Percentiles rank a stretch among this genome's conserved stretches.
These are phyloP conservation scores for Papilionanthe hybrid DNA, from an alignment of 116 monocot genomes.

Conservation along the genomic window DNA sequence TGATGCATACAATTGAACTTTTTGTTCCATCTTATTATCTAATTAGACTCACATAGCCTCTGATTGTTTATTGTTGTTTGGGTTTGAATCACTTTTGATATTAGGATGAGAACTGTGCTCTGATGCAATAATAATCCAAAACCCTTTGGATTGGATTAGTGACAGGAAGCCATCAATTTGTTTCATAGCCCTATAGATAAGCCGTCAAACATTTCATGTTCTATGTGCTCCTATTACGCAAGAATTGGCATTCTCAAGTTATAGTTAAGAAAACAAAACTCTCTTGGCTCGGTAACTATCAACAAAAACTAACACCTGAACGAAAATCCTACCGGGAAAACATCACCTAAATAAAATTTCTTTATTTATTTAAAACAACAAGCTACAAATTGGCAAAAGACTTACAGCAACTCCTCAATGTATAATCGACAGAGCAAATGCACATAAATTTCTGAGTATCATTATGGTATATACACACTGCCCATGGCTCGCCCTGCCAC, in stretches of 20 bases:
- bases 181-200: neutral
- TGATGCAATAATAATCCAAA: too few relatives aligned
- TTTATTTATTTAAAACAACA: too few relatives aligned
- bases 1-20: too few relatives aligned
- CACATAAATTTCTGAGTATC: conserved; percentile 6
- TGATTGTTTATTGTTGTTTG: too few relatives aligned
- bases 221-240: neutral
- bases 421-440: conserved; percentile 12
- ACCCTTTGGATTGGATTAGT: too few relatives aligned
- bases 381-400: neutral
- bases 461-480: conserved; percentile 17
- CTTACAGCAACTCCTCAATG: conserved; percentile 10
- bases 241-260: neutral
- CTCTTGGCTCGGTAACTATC: neutral
- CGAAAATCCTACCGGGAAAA: neutral
- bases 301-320: neutral
- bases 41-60: too few relatives aligned
- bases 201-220: neutral
- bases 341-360: neutral
- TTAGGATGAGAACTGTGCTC: too few relatives aligned
- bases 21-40: too few relatives aligned
- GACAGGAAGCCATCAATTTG: too few relatives aligned
- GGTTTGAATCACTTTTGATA: too few relatives aligned
- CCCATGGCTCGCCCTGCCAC: conserved; percentile 27
- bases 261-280: neutral